Conservation (phyloP, 768 basidiomycete genomes). For the Lentinus brumalis region DNA sequence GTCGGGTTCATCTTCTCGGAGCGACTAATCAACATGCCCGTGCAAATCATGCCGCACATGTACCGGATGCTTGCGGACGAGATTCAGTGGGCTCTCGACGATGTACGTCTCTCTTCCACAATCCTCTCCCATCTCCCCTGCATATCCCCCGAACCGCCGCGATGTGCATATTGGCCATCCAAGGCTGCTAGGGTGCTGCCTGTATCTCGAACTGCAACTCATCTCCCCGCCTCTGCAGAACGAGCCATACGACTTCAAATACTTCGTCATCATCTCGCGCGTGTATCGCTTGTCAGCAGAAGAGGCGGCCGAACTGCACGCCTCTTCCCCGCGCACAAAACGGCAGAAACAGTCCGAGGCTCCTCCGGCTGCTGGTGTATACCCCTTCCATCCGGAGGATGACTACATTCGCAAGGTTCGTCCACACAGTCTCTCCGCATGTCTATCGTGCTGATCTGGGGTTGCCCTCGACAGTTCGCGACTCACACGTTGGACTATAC, state of each 20-base stretch:
- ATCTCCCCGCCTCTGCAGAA: conserved; percentile 34
- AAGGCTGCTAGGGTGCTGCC: too few species aligned
- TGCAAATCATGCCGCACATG: conserved; percentile 90
- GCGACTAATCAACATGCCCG: conserved; percentile 93
- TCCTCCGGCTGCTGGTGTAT: conserved; percentile 44
- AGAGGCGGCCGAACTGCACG: conserved; percentile 61
- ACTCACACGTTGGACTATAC: conserved; percentile 52
- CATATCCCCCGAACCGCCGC: neutral
- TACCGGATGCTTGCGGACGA: conserved; percentile 88
- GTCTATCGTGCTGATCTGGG: too few species aligned
- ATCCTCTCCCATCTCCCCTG: neutral
- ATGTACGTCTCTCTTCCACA: conserved; percentile 44
- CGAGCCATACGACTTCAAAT: conserved; percentile 69
- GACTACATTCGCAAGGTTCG: conserved; percentile 67
- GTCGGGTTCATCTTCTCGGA: conserved; percentile 88
- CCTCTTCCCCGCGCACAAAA: conserved; percentile 38
- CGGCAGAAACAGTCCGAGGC: conserved; percentile 44
- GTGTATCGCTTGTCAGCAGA: conserved; percentile 73
- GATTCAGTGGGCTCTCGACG: conserved; percentile 67
- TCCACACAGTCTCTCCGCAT: conserved; percentile 2
- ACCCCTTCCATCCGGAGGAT: conserved; percentile 88
- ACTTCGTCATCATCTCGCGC: conserved; percentile 76
- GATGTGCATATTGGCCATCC: neutral
- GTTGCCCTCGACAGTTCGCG: conserved; percentile 44
- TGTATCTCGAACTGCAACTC: neutral